Conservation (phyloP, 768 basidiomycete genomes). For the Mycena leptocephala region DNA sequence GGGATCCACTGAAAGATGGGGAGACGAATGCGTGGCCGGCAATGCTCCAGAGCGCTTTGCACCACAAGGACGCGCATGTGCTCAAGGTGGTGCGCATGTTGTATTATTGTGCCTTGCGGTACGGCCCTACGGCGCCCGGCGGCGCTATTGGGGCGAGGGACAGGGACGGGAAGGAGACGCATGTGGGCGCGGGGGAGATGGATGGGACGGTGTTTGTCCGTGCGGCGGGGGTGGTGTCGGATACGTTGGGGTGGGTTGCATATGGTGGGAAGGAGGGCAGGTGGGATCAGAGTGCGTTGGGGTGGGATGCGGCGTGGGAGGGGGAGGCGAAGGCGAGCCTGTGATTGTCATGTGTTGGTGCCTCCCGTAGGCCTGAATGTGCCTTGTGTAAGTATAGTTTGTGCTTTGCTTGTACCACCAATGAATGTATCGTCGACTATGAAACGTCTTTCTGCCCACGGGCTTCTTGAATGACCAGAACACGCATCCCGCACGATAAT, state of each 20-base stretch:
- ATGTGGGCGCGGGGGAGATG: conserved; percentile 47
- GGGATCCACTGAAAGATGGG: conserved; percentile 38
- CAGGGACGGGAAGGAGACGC: conserved; percentile 48
- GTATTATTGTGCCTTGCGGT: conserved; percentile 53
- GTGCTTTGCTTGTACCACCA: no score
- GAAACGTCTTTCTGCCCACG: no score
- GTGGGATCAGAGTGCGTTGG: conserved; percentile 63
- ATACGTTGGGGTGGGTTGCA: conserved; percentile 59
- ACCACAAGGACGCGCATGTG: conserved; percentile 60
- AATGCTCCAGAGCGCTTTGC: conserved; percentile 49
- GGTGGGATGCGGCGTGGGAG: conserved; percentile 66
- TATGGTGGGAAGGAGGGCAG: conserved; percentile 52
- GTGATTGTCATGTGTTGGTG: no score
- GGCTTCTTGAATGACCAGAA: no score
- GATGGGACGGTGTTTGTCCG: conserved; percentile 62
- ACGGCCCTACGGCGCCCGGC: conserved; percentile 47
- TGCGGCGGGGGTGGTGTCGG: conserved; percentile 60
- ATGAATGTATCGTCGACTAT: no score
- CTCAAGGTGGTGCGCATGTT: conserved; percentile 54
- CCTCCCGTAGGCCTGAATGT: no score
- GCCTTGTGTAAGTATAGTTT: no score
- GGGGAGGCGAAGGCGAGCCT: no score
- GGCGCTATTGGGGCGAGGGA: conserved; percentile 51
- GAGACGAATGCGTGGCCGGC: conserved; percentile 57
- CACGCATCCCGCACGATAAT: no score